A percentile compares a stretch with the other conserved stretches of the same genome.
Conservation (phyloP, 176 grass and related monocot genomes). For the Alloteropsis semialata region DNA sequence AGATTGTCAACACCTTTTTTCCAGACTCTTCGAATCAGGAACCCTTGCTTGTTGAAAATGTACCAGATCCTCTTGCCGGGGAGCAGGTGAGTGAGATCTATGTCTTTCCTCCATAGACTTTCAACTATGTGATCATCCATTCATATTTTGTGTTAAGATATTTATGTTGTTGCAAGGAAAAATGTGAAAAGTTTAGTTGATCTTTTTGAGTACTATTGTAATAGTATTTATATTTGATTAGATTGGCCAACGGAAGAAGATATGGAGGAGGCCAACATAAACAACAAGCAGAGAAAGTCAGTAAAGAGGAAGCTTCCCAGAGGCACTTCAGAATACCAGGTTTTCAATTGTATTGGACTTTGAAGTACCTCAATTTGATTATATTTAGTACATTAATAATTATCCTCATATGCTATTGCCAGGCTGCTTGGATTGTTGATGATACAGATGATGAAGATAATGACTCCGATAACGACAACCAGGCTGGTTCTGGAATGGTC, state of each 20-base stretch:
- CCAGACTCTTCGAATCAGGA: conserved; percentile 78
- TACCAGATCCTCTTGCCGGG: conserved; percentile 76
- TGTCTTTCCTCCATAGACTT: background rate
- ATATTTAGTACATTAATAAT: conserved; percentile 11
- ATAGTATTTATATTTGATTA: conserved; percentile 51
- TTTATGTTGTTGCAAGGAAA: background rate
- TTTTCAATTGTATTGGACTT: conserved; percentile 22
- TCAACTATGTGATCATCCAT: background rate
- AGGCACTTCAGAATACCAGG: conserved; percentile 97
- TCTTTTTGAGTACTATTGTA: conserved; percentile 5
- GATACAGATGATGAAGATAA: conserved; percentile 68
- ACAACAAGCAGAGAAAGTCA: conserved; percentile 64
- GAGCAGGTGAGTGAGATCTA: conserved; percentile 62
- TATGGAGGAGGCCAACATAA: conserved; percentile 55
- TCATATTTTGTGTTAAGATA: background rate
- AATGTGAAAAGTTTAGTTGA: background rate
- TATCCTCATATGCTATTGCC: conserved; percentile 25
- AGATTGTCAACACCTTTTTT: conserved; percentile 71
- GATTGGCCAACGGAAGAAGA: conserved; percentile 94
- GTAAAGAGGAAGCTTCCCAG: conserved; percentile 78
- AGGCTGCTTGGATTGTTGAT: conserved; percentile 97
- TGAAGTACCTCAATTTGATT: conserved; percentile 5
- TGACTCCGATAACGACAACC: conserved; percentile 48
- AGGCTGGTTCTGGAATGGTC: conserved; percentile 67
- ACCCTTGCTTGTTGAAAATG: conserved; percentile 79